These are phyloP conservation scores for Tricladium varicosporioides DNA, from an alignment of 2,329 filamentous ascomycete genomes.

Conservation along the genomic window DNA sequence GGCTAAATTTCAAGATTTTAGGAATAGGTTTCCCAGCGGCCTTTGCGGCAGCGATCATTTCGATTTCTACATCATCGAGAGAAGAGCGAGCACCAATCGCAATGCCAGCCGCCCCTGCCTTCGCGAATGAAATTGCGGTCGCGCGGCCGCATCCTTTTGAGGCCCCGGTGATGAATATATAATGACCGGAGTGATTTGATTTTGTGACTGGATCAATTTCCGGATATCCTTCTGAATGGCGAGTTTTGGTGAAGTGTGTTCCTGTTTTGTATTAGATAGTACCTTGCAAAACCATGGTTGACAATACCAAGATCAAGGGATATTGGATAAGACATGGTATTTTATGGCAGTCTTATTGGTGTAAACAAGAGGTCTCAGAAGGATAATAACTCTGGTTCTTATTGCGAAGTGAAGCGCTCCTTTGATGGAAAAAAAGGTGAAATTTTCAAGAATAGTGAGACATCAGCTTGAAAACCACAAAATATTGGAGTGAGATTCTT, in stretches of 20 bases:
- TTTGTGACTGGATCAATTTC: slow-evolving; percentile 43
- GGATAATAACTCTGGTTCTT: too few relatives aligned
- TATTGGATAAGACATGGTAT: too few relatives aligned
- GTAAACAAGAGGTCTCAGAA: too few relatives aligned
- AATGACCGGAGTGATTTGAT: slow-evolving; percentile 17
- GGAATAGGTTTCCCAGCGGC: slow-evolving; percentile 18
- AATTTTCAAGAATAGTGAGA: too few relatives aligned
- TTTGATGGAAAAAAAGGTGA: too few relatives aligned
- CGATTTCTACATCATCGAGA: slow-evolving; percentile 12
- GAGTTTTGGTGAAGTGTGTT: slow-evolving; percentile 6
- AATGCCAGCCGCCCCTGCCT: slow-evolving; percentile 23
- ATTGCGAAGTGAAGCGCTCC: too few relatives aligned
- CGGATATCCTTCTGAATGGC: slow-evolving; percentile 50
- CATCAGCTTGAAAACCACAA: too few relatives aligned
- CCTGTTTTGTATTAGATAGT: neutral
- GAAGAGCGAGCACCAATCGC: slow-evolving; percentile 21
- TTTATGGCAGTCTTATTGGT: too few relatives aligned
- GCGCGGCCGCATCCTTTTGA: slow-evolving; percentile 25
- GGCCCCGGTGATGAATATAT: slow-evolving; percentile 25
- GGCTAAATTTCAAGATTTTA: slow-evolving; percentile 17
- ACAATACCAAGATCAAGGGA: too few relatives aligned
- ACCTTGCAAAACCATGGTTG: too few relatives aligned
- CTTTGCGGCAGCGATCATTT: slow-evolving; percentile 21
- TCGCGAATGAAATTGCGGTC: slow-evolving; percentile 24
- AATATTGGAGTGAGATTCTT: too few relatives aligned